Conservation (phyloP, 139 green algal genomes). For the Monoraphidium neglectum region DNA sequence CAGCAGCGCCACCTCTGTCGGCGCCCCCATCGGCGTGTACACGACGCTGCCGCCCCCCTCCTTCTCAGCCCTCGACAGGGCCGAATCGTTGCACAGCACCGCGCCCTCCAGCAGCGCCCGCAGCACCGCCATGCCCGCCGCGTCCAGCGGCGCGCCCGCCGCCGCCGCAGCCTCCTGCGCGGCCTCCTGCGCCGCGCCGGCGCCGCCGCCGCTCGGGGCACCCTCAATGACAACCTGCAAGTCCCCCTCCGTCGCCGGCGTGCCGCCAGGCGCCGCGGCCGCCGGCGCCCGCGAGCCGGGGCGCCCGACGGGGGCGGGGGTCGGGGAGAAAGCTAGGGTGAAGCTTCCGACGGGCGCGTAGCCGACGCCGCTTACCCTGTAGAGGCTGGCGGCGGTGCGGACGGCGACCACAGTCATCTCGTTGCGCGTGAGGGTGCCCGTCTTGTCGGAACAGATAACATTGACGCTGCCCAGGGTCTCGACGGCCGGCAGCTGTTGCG, state of each 20-base stretch:
- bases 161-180: too few relatives aligned
- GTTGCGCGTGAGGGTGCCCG: constrained; percentile 60
- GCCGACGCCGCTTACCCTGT: constrained; percentile 40
- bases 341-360: constrained; percentile 41
- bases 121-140: neutral
- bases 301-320: too few relatives aligned
- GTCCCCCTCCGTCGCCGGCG: too few relatives aligned
- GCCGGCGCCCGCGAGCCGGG: too few relatives aligned
- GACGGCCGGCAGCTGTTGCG: constrained; percentile 33
- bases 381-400: constrained; percentile 18
- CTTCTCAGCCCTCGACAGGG: neutral
- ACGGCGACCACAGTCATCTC: constrained; percentile 64
- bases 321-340: neutral
- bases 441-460: constrained; percentile 56
- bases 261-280: too few relatives aligned
- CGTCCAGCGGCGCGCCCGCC: neutral
- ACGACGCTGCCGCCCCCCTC: neutral
- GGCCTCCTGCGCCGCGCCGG: too few relatives aligned
- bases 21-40: constrained; percentile 23
- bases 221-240: too few relatives aligned
- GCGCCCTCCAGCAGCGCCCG: constrained; percentile 29
- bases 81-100: constrained; percentile 44
- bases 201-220: too few relatives aligned
- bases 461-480: constrained; percentile 50
- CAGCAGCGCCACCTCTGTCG: constrained; percentile 42